Conservation (phyloP, 2,329 filamentous ascomycete species). For the Fusarium duplospermum region DNA sequence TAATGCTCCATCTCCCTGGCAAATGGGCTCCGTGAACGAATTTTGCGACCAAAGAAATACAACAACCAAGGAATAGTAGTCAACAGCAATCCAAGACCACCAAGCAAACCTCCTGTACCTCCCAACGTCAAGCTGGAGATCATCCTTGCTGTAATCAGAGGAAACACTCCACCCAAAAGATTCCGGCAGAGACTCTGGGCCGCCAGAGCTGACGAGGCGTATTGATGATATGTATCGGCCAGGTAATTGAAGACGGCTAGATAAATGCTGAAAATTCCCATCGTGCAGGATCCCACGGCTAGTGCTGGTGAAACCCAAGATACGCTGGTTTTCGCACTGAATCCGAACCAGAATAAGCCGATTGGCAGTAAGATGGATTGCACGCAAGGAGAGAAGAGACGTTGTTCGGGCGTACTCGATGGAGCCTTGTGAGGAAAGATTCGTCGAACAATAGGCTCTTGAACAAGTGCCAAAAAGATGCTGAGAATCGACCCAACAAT, state of each 20-base stretch:
- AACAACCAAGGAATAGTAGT: constrained; percentile 76
- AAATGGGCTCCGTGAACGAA: constrained; percentile 72
- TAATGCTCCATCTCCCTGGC: constrained; percentile 50
- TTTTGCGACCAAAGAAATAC: constrained; percentile 71
- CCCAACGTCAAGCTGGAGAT: constrained; percentile 68
- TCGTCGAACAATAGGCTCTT: constrained; percentile 67
- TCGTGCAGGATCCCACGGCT: constrained; percentile 70
- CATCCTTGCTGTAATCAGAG: constrained; percentile 82
- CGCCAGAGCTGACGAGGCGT: constrained; percentile 86
- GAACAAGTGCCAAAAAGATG: constrained; percentile 64
- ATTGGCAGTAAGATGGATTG: constrained; percentile 72
- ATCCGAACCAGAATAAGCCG: constrained; percentile 78
- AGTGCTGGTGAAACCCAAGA: constrained; percentile 74
- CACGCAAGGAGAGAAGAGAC: constrained; percentile 73
- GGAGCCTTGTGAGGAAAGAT: constrained; percentile 49
- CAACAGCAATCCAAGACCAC: constrained; percentile 68
- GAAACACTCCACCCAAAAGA: constrained; percentile 82
- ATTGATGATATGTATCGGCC: constrained; percentile 88
- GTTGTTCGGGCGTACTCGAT: constrained; percentile 62
- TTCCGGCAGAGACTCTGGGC: constrained; percentile 92
- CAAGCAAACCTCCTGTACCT: constrained; percentile 72
- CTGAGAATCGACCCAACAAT: constrained; percentile 58
- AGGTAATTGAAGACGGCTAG: constrained; percentile 88
- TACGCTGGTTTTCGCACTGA: constrained; percentile 63
- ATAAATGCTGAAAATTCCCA: constrained; percentile 77